These are phyloP conservation scores for Salix udensis DNA, from an alignment of 345 rosid genomes.

Conservation along the genomic window DNA sequence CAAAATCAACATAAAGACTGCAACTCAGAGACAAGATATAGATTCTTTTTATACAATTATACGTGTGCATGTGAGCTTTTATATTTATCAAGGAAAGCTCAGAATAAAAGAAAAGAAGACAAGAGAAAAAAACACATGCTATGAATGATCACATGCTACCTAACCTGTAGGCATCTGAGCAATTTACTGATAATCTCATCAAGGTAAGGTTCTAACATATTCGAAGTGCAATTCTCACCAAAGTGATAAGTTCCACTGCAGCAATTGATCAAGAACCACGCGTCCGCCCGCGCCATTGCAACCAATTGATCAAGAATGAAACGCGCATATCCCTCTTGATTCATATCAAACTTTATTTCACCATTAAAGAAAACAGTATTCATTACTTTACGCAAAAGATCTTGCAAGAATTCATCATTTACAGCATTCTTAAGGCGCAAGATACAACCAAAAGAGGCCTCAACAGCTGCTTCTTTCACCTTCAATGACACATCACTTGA, in stretches of 20 bases:
- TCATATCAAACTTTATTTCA: not conserved
- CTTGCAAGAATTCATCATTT: not conserved
- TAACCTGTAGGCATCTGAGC: slow-evolving; percentile 5
- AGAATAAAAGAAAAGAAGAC: too few species aligned
- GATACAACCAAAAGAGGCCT: slow-evolving; percentile 2
- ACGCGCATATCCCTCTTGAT: not conserved
- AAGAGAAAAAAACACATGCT: not conserved
- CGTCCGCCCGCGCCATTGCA: not conserved
- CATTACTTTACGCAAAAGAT: not conserved
- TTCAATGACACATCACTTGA: not conserved
- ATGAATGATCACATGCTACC: not conserved
- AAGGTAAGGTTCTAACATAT: slow-evolving; percentile 9
- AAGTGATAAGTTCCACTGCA: not conserved
- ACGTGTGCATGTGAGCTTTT: not conserved
- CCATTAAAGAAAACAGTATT: not conserved
- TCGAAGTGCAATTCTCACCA: slow-evolving; percentile 5
- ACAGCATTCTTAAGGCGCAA: not conserved
- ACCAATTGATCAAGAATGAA: not conserved
- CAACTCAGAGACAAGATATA: too few species aligned
- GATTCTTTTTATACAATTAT: not conserved
- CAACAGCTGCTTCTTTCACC: not conserved
- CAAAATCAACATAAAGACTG: not conserved
- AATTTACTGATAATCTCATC: slow-evolving; percentile 3
- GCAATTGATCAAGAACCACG: not conserved
- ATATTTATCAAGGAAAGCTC: not conserved